Evolutionary conservation across 2,329 filamentous ascomycete species (phyloP).

Genomic region (Ambrosiella cleistominuta): DNA sequence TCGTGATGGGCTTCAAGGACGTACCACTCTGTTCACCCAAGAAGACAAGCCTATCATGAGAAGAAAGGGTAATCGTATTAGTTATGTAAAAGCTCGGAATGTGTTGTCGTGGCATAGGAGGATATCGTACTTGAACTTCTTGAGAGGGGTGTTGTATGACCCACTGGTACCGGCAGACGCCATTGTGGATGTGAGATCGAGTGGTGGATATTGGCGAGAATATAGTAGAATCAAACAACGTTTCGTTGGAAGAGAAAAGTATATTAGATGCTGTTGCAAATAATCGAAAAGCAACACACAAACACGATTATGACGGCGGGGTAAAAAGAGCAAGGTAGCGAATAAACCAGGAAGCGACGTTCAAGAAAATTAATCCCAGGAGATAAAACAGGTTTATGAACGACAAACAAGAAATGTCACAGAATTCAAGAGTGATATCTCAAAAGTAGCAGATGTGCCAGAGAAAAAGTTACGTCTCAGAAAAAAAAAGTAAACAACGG

Average conservation of each 20-base stretch:
- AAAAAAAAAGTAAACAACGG: neutral
- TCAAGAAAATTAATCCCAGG: neutral
- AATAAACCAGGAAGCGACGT: neutral
- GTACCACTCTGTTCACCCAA: slow-evolving; percentile 96
- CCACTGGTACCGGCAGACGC: slow-evolving; percentile 55
- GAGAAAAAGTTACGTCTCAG: neutral
- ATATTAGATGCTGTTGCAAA: slow-evolving; percentile 2
- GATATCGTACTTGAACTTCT: slow-evolving; percentile 86
- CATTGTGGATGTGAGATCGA: slow-evolving; percentile 37
- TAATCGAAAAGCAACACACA: neutral
- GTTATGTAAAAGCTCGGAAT: neutral
- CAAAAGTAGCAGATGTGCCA: neutral
- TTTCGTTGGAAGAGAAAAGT: neutral
- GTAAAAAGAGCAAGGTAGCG: neutral
- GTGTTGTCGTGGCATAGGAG: neutral
- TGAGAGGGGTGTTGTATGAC: slow-evolving; percentile 96
- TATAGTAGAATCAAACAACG: neutral
- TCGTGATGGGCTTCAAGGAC: slow-evolving; percentile 16
- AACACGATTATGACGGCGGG: neutral
- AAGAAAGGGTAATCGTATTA: slow-evolving; percentile 8
- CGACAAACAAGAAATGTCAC: neutral
- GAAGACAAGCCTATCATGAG: slow-evolving; percentile 62
- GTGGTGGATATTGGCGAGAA: neutral
- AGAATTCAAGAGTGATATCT: neutral
- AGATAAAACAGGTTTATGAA: neutral